phyloP scores from a whole-genome alignment of 768 basidiomycete species.

The Tulasnella sp. region DNA sequence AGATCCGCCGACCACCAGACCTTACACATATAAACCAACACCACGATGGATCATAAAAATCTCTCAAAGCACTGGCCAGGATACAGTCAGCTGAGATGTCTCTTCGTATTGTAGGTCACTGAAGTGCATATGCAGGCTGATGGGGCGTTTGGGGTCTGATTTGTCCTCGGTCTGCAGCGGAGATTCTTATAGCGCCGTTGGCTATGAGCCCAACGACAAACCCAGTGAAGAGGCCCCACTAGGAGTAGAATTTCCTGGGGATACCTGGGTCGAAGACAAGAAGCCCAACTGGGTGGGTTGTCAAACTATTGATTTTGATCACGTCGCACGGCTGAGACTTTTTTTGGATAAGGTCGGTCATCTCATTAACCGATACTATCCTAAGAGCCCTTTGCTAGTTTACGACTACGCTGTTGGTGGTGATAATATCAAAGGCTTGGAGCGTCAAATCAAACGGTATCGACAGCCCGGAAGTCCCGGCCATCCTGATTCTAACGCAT shows the following conservation, averaged over 20 bases:
- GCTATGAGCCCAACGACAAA: slow-evolving; percentile 36
- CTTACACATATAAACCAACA: not conserved
- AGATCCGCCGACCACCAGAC: not conserved
- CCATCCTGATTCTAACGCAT: slow-evolving; percentile 46
- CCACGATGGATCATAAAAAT: not conserved
- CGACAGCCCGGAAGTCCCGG: slow-evolving; percentile 7
- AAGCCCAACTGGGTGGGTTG: slow-evolving; percentile 67
- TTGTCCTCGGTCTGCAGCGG: slow-evolving; percentile 50
- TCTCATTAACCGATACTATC: slow-evolving; percentile 42
- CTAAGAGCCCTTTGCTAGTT: slow-evolving; percentile 52
- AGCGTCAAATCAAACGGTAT: slow-evolving; percentile 46
- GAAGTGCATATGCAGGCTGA: not conserved
- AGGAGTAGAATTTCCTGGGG: slow-evolving; percentile 56
- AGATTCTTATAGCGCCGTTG: slow-evolving; percentile 60
- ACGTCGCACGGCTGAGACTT: slow-evolving; percentile 40
- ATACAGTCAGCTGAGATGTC: slow-evolving; percentile 47
- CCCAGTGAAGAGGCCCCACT: slow-evolving; percentile 54
- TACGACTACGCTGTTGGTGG: slow-evolving; percentile 65
- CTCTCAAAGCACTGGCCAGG: slow-evolving; percentile 49
- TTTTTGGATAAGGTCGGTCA: slow-evolving; percentile 38
- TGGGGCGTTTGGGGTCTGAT: not conserved
- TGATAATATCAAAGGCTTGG: slow-evolving; percentile 50
- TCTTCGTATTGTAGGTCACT: slow-evolving; percentile 58
- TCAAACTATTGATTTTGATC: slow-evolving; percentile 51
- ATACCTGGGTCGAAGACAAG: slow-evolving; percentile 52